phyloP scores from a whole-genome alignment of 2,329 filamentous ascomycete genomes.

The Annulohypoxylon truncatum region DNA sequence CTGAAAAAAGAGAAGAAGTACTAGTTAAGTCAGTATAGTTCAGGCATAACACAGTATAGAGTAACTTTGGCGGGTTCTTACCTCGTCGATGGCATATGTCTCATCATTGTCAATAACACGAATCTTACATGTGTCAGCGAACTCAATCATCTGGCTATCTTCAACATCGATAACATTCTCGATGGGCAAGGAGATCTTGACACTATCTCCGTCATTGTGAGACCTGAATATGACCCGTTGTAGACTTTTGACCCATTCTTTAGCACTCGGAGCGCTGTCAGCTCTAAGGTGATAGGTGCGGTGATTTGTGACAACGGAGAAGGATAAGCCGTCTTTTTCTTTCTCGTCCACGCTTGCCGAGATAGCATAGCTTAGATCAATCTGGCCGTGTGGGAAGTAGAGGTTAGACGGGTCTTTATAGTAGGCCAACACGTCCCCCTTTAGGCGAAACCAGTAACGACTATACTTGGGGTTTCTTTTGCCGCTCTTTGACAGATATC shows the following conservation, averaged over 20 bases:
- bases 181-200: conserved; percentile 93
- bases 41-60: conserved; percentile 1
- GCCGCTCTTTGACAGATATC: conserved; percentile 88
- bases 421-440: conserved; percentile 92
- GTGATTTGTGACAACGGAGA: conserved; percentile 84
- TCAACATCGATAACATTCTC: conserved; percentile 92
- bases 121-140: conserved; percentile 93
- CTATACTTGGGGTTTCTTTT: conserved; percentile 88
- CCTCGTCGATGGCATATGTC: conserved; percentile 94
- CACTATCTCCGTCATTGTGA: conserved; percentile 95
- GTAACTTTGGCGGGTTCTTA: conserved; percentile 53
- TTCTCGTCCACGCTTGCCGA: conserved; percentile 83
- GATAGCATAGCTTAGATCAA: conserved; percentile 91
- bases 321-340: conserved; percentile 80
- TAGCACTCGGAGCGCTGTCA: conserved; percentile 87
- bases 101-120: conserved; percentile 93
- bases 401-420: conserved; percentile 84
- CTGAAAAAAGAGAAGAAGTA: conserved; percentile 98
- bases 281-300: conserved; percentile 89
- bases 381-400: conserved; percentile 91
- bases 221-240: conserved; percentile 96
- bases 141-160: conserved; percentile 88
- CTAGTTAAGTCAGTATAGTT: conserved; percentile 57
- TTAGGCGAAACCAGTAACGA: conserved; percentile 92
- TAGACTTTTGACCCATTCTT: conserved; percentile 95